Evolutionary conservation across 176 grass and related monocot genomes (phyloP).

Genomic region (Oryza australiensis): DNA sequence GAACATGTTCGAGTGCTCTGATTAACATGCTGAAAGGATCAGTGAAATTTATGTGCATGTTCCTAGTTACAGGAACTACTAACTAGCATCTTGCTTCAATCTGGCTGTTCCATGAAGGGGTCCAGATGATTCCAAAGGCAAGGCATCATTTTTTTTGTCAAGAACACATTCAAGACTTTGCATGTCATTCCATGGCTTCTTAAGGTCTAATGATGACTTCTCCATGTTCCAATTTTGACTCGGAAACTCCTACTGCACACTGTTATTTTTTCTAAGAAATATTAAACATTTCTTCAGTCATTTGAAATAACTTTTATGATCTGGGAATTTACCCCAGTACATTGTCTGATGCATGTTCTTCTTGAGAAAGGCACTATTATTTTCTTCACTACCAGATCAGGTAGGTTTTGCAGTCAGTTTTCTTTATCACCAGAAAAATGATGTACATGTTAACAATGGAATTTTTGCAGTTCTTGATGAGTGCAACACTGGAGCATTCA

Average conservation of each 20-base stretch:
- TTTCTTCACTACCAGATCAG: not conserved
- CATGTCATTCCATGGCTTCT: not conserved
- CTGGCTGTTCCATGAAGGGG: not conserved
- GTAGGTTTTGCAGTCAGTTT: not conserved
- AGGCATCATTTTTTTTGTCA: not conserved
- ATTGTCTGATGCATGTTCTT: constrained; percentile 18
- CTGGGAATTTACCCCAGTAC: not conserved
- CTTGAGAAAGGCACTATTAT: not conserved
- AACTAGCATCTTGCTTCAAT: not conserved
- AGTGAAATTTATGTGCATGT: not conserved
- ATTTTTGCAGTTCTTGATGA: constrained; percentile 11
- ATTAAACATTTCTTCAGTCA: not conserved
- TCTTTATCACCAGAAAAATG: constrained; percentile 11
- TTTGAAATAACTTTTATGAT: constrained; percentile 11
- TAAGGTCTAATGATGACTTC: not conserved
- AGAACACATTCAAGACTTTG: not conserved
- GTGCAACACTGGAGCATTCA: not conserved
- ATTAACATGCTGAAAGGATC: not conserved
- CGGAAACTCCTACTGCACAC: not conserved
- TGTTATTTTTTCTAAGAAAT: not conserved
- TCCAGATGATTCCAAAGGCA: not conserved
- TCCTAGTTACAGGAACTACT: not conserved
- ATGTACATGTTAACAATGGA: not conserved
- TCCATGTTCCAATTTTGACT: not conserved
- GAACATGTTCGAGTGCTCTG: constrained; percentile 7